phyloP scores from a whole-genome alignment of 169 alveolate species.

The Cryptosporidium bovis region DNA sequence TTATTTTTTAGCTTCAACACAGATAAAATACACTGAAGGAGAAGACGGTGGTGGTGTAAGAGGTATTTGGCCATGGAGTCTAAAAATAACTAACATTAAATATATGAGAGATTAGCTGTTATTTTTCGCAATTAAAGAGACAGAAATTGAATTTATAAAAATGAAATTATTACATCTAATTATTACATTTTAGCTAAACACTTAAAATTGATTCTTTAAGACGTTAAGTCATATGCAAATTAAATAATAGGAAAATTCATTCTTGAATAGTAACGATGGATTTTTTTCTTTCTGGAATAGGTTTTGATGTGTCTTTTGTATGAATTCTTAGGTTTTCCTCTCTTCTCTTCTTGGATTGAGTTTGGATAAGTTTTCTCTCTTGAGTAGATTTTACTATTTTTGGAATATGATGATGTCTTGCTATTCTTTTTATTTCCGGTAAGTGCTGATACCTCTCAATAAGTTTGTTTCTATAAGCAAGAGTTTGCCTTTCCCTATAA shows the following conservation, averaged over 20 bases:
- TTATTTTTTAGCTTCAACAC: too few species aligned
- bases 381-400: slow-evolving; percentile 83
- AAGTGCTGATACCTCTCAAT: slow-evolving; percentile 84
- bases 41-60: too few species aligned
- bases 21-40: too few species aligned
- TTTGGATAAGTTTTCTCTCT: slow-evolving; percentile 80
- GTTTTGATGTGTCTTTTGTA: slow-evolving; percentile 37
- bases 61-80: too few species aligned
- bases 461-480: slow-evolving; percentile 86
- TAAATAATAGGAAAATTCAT: not conserved
- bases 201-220: too few species aligned
- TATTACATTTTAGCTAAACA: too few species aligned
- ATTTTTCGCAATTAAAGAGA: too few species aligned
- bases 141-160: too few species aligned
- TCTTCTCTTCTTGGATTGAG: slow-evolving; percentile 80
- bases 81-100: too few species aligned
- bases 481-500: slow-evolving; percentile 84
- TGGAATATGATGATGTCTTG: slow-evolving; percentile 90
- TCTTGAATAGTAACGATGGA: slow-evolving; percentile 36
- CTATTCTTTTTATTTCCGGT: slow-evolving; percentile 87
- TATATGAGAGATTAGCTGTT: too few species aligned
- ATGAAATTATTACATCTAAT: too few species aligned
- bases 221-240: too few species aligned
- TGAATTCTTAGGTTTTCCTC: slow-evolving; percentile 76
- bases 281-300: slow-evolving; percentile 67